phyloP scores from a whole-genome alignment of 495 filamentous ascomycete genomes.

The Tuber calosporum region DNA sequence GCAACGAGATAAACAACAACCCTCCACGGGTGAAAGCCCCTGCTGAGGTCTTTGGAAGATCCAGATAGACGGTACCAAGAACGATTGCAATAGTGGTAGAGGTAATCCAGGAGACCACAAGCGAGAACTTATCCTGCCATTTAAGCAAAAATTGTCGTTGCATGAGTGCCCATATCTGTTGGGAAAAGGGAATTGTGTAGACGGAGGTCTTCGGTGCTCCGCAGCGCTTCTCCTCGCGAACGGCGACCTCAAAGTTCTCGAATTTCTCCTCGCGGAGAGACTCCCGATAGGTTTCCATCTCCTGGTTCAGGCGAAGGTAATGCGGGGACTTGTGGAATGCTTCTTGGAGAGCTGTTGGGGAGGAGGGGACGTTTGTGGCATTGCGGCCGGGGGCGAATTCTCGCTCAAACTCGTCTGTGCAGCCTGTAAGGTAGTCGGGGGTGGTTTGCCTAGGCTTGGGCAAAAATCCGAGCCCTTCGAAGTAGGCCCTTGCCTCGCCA shows the following conservation, averaged over 20 bases:
- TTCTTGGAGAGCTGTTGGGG: constrained; percentile 55
- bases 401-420: constrained; percentile 74
- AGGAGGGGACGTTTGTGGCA: constrained; percentile 58
- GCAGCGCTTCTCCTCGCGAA: constrained; percentile 67
- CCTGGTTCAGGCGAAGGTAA: constrained; percentile 51
- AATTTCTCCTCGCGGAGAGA: constrained; percentile 56
- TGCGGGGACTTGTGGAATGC: constrained; percentile 62
- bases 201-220: constrained; percentile 60
- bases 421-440: constrained; percentile 76
- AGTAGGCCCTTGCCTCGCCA: constrained; percentile 63
- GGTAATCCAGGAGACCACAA: constrained; percentile 69
- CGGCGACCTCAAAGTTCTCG: constrained; percentile 69
- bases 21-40: constrained; percentile 73
- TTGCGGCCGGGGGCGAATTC: constrained; percentile 62
- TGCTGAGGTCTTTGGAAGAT: constrained; percentile 57
- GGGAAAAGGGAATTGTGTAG: constrained; percentile 70
- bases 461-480: constrained; percentile 72
- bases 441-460: constrained; percentile 76
- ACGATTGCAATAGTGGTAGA: constrained; percentile 69
- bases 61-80: constrained; percentile 69
- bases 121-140: constrained; percentile 71
- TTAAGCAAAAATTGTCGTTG: constrained; percentile 76
- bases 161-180: constrained; percentile 75
- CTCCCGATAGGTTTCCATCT: constrained; percentile 62
- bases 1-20: constrained; percentile 63